Conservation (phyloP, 345 rosid genomes). For the Sisymbrium altissimum region DNA sequence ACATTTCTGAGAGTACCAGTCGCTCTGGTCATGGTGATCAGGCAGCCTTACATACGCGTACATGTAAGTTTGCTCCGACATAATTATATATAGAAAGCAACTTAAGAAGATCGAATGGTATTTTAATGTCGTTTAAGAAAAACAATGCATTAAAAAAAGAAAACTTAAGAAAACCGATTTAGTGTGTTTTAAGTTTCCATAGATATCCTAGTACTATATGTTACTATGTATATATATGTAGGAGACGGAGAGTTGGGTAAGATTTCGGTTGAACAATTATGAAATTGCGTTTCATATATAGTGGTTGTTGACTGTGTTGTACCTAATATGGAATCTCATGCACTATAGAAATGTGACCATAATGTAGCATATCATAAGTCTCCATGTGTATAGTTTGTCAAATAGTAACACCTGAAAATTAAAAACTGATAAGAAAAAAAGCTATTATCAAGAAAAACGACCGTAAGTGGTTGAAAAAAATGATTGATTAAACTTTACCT, state of each 20-base stretch:
- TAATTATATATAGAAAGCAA: not conserved
- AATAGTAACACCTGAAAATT: not conserved
- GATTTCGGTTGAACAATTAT: slow-evolving; percentile 31
- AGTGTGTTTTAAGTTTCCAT: not conserved
- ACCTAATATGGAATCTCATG: slow-evolving; percentile 30
- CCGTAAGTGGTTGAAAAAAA: not conserved
- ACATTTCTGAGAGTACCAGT: slow-evolving; percentile 8
- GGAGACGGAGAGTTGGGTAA: slow-evolving; percentile 21
- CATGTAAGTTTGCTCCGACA: slow-evolving; percentile 26
- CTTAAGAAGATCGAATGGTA: not conserved
- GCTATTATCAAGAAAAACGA: not conserved
- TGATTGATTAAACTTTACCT: not conserved
- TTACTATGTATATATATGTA: not conserved
- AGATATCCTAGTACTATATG: not conserved
- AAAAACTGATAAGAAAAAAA: not conserved
- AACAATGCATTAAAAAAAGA: no score
- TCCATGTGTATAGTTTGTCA: not conserved
- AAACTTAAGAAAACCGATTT: no score
- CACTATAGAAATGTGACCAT: not conserved
- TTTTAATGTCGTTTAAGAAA: no score
- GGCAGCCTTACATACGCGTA: slow-evolving; percentile 10
- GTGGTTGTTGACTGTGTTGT: slow-evolving; percentile 27
- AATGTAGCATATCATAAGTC: not conserved
- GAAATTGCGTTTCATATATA: slow-evolving; percentile 18
- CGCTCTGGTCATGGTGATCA: slow-evolving; percentile 11